Conservation (phyloP, 78 protist species). For the Speleostelium caveatum region DNA sequence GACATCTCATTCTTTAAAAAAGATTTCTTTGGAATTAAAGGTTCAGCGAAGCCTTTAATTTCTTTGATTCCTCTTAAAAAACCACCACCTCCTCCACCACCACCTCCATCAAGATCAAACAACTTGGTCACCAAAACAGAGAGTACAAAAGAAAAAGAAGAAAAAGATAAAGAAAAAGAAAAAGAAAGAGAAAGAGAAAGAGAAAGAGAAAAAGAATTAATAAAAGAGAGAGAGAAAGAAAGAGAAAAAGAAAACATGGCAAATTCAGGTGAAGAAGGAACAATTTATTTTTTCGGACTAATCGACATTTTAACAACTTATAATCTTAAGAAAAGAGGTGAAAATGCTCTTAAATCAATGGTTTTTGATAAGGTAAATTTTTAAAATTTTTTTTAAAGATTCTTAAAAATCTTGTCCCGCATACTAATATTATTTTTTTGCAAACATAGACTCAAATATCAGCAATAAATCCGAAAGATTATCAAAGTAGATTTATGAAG, state of each 20-base stretch:
- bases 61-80: conserved; percentile 26
- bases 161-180: background rate
- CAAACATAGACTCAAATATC: conserved; percentile 45
- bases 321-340: conserved; percentile 78
- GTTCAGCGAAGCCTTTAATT: background rate
- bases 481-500: conserved; percentile 45
- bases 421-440: background rate
- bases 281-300: conserved; percentile 64
- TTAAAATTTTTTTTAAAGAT: background rate
- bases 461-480: conserved; percentile 61
- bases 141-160: background rate
- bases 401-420: too few species aligned
- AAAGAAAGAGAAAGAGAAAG: background rate
- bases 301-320: conserved; percentile 80
- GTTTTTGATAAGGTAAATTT: conserved; percentile 60
- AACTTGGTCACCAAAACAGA: background rate
- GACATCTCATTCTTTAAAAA: conserved; percentile 72
- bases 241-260: background rate
- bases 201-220: background rate
- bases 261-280: conserved; percentile 22
- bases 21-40: conserved; percentile 33
- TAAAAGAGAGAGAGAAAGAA: background rate
- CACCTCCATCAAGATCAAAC: background rate
- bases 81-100: background rate
- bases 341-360: conserved; percentile 77